A percentile compares a stretch with the other conserved stretches of the same genome.
Evolutionary conservation across 2,329 filamentous ascomycete species (phyloP).

Genomic region (Penicillium occitanis): DNA sequence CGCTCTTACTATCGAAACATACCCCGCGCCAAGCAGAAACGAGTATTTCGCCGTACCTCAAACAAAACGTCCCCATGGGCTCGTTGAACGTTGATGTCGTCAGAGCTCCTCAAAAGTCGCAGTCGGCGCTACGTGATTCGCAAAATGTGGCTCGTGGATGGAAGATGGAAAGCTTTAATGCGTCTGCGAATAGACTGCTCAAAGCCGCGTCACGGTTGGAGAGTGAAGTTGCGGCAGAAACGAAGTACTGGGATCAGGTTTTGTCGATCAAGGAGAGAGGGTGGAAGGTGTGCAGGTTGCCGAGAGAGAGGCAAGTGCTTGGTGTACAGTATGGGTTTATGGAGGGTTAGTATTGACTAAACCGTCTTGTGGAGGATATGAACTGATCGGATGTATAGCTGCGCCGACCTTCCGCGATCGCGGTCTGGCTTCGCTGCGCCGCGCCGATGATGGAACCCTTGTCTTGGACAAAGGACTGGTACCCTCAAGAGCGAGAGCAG

Average conservation of each 20-base stretch:
- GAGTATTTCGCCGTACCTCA: constrained; percentile 70
- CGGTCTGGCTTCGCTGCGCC: constrained; percentile 77
- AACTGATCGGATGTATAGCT: constrained; percentile 38
- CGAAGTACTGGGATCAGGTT: constrained; percentile 85
- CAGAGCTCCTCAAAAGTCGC: constrained; percentile 59
- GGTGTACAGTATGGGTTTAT: constrained; percentile 88
- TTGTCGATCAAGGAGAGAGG: constrained; percentile 76
- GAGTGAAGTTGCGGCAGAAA: constrained; percentile 75
- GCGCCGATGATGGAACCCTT: constrained; percentile 71
- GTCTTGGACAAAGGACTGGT: constrained; percentile 65
- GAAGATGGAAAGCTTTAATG: constrained; percentile 74
- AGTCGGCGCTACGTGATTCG: constrained; percentile 56
- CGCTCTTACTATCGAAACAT: constrained; percentile 79
- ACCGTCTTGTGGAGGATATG: not conserved
- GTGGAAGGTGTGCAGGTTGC: constrained; percentile 80
- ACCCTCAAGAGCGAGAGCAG: constrained; percentile 54
- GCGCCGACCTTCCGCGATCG: constrained; percentile 61
- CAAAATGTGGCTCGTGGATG: constrained; percentile 64
- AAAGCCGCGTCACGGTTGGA: constrained; percentile 70
- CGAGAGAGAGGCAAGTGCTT: constrained; percentile 69
- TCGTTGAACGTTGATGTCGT: constrained; percentile 69
- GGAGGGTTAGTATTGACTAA: constrained; percentile 55
- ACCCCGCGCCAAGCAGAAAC: constrained; percentile 66
- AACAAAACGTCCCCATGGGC: constrained; percentile 69
- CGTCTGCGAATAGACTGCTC: constrained; percentile 70